phyloP scores from a whole-genome alignment of 345 rosid genomes.

The Eucalyptus erythrocorys region DNA sequence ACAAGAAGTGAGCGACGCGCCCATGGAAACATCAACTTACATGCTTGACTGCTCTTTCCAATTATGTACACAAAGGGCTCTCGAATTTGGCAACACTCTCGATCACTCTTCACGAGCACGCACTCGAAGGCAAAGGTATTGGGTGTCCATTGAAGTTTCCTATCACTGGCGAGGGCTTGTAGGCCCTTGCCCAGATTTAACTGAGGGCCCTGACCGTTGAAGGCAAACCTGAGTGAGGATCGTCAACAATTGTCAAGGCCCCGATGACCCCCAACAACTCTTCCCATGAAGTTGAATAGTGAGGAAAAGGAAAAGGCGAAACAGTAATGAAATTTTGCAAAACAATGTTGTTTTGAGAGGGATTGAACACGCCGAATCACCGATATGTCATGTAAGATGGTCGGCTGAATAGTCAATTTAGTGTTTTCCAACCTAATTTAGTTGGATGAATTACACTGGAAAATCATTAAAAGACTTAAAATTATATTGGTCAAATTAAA shows the following conservation, averaged over 20 bases:
- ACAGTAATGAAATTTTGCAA: background rate
- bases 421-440: background rate
- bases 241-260: background rate
- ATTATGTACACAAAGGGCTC: background rate
- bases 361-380: accelerated
- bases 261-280: accelerated
- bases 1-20: background rate
- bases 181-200: background rate
- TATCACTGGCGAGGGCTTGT: background rate
- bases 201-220: background rate
- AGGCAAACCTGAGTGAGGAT: background rate
- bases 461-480: background rate
- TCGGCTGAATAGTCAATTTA: accelerated
- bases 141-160: background rate
- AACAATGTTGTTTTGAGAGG: background rate
- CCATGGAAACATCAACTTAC: background rate
- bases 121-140: background rate
- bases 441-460: background rate
- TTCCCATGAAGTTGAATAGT: background rate
- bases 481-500: background rate
- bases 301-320: too few species aligned
- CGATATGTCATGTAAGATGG: too few species aligned
- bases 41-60: background rate
- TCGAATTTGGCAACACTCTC: background rate
- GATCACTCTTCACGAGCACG: background rate